Conservation (phyloP, 1,139 yeast genomes). For the Kluyveromyces sp. region DNA sequence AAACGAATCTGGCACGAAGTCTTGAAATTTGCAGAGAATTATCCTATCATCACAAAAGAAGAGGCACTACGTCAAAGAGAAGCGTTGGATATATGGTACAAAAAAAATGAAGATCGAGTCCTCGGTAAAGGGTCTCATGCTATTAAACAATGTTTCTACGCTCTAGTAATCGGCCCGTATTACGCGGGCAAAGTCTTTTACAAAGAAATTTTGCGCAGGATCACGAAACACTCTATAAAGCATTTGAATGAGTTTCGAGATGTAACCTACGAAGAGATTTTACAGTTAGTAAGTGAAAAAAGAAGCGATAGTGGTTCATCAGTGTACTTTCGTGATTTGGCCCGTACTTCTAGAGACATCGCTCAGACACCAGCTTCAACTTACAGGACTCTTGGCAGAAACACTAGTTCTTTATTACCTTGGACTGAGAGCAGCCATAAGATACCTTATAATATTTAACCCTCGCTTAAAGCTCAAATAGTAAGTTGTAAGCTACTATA, state of each 20-base stretch:
- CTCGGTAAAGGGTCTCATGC: not conserved
- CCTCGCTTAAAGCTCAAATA: not conserved
- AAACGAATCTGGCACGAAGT: not conserved
- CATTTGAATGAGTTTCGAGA: slow-evolving; percentile 2
- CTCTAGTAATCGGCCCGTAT: not conserved
- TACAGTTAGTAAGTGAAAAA: not conserved
- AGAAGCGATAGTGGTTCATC: not conserved
- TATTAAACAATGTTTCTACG: not conserved
- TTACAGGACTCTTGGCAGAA: not conserved
- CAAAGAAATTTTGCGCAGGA: not conserved
- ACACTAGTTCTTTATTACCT: not conserved
- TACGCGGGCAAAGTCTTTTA: not conserved
- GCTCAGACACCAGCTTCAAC: not conserved
- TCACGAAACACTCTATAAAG: not conserved
- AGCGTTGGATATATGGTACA: not conserved
- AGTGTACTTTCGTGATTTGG: not conserved
- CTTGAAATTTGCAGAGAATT: not conserved
- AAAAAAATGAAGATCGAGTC: not conserved
- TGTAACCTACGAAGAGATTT: not conserved
- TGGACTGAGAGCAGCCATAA: not conserved
- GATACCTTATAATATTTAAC: not conserved
- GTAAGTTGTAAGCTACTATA: not conserved
- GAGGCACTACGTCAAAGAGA: not conserved
- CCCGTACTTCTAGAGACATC: not conserved
- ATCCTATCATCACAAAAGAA: not conserved